Base-by-base conservation (phyloP, 768 basidiomycete species). In the Phaeotremella fagi region DNA sequence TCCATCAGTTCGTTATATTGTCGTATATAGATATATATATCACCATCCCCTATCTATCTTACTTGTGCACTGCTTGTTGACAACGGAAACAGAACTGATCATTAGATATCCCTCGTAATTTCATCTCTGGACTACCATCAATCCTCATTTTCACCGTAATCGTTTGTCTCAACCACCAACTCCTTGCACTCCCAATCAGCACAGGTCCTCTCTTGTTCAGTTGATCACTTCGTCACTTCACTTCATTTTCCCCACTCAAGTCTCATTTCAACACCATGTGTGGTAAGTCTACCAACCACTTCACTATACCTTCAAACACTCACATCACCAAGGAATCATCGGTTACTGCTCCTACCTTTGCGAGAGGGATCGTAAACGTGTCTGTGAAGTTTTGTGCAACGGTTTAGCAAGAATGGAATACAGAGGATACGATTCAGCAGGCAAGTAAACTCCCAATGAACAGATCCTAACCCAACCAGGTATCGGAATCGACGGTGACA, bases 391-490 rank as follows among this genome's bases (percentile, higher is more conserved):
- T 57, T 82, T 99, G 46, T 82, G 84, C 69, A 86, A 85, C 52
- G 95, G 92, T 58, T 86, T 99, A 55, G 84, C 88, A 49, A 85
- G 95, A 55, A 85, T 97, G 64, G 95, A 99, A 75, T 99, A 99
- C 77, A 87, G 95, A 72, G 95, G 95, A 35, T 99, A 99, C 72
- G 95, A 99, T 74, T 90, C 88, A 62, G 95, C 94, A 20, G 78
- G 78, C 77, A 44, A 55, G 75, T 61, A 14, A 7, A 12, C 38
- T 18, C 9, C 29, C 24, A 31, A 23, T 22, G 48, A 9, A 16
- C 41, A 29, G 44, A 37, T 22, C 26, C 3, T 11, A 4, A 1
- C 22, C 3, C 24, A 36, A 7, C 11, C 35, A 74, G 78, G 78
- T 63, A 77, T 79, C 51, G 77, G 74, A 48, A 82, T 97, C 62